Conservation (phyloP, 345 rosid species). For the Citrus unshiu region DNA sequence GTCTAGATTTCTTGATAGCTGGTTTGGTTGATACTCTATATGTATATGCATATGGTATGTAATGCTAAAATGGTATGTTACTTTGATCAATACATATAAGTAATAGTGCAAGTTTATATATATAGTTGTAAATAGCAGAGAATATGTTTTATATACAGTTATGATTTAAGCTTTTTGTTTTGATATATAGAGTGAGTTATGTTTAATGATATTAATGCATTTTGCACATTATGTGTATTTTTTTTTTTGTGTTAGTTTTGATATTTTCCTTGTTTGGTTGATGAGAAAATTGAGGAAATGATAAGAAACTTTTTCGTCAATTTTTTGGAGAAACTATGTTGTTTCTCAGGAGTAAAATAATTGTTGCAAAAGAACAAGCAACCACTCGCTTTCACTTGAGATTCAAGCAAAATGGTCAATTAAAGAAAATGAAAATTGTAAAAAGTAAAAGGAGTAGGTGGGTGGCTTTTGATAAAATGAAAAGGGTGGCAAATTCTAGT, state of each 20-base stretch:
- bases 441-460: background rate
- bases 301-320: background rate
- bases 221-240: background rate
- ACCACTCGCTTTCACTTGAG: background rate
- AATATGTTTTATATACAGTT: background rate
- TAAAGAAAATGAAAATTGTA: background rate
- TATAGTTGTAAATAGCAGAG: no score
- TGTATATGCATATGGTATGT: background rate
- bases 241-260: background rate
- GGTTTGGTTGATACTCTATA: constrained; percentile 35
- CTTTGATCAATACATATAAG: background rate
- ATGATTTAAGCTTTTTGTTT: background rate
- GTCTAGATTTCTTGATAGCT: constrained; percentile 63
- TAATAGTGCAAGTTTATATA: background rate
- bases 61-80: background rate
- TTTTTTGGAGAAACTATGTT: background rate
- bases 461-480: background rate
- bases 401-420: background rate
- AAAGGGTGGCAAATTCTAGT: background rate
- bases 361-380: background rate
- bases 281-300: background rate
- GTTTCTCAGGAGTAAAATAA: background rate
- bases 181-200: background rate
- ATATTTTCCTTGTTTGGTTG: background rate
- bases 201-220: background rate